Conservation (phyloP, 129 eudicot genomes). For the Flaveria trinervia region DNA sequence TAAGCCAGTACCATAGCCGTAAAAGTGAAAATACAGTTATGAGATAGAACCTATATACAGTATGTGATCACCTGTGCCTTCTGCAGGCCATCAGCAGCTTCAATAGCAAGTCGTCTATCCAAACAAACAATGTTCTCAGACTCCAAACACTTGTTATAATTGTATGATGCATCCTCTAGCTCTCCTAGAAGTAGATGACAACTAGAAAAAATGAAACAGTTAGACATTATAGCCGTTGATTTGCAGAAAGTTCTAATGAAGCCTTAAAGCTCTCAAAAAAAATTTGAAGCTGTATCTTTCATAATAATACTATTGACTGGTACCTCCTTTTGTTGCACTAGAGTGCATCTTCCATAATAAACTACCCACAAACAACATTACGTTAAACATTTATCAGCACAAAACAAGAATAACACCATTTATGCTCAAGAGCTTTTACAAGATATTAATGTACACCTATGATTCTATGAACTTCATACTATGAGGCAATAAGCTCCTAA, state of each 20-base stretch:
- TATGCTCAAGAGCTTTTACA: neutral
- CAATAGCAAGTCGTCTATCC: constrained; percentile 76
- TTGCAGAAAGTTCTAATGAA: neutral
- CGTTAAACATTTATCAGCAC: neutral
- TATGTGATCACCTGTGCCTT: constrained; percentile 61
- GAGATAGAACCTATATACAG: neutral
- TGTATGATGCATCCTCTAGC: constrained; percentile 58
- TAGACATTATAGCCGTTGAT: constrained; percentile 7
- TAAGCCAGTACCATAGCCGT: constrained; percentile 11
- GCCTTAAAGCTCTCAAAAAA: constrained; percentile 17
- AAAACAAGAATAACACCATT: constrained; percentile 1
- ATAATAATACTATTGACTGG: neutral
- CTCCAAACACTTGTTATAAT: constrained; percentile 59
- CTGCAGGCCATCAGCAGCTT: constrained; percentile 87
- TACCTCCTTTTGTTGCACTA: constrained; percentile 26
- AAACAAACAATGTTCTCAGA: constrained; percentile 47
- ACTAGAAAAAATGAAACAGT: constrained; percentile 35
- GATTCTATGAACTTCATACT: no score
- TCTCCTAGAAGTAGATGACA: constrained; percentile 87
- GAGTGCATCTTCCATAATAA: neutral
- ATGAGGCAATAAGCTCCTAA: neutral
- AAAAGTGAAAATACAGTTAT: neutral
- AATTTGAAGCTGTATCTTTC: neutral
- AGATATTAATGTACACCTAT: neutral
- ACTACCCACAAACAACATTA: constrained; percentile 2